Evolutionary conservation across 805 yeast genomes (phyloP).

Genomic region (Candida lessepsii): DNA sequence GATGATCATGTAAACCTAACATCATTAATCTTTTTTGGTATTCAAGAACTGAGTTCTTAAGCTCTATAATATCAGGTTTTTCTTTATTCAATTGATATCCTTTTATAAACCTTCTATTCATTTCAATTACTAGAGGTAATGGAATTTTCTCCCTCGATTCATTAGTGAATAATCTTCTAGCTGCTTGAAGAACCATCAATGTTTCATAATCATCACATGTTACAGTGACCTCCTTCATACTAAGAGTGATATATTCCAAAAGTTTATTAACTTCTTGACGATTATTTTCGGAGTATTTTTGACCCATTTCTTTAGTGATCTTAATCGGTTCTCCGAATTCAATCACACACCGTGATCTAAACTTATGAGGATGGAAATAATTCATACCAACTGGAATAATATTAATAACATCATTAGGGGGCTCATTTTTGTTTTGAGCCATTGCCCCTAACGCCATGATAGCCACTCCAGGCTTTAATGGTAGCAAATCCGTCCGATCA

Average conservation of each 20-base stretch:
- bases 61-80: constrained; percentile 31
- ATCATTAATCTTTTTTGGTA: constrained; percentile 32
- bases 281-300: constrained; percentile 25
- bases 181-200: constrained; percentile 43
- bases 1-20: constrained; percentile 41
- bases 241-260: constrained; percentile 29
- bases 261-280: constrained; percentile 27
- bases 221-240: constrained; percentile 39
- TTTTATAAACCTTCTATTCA: constrained; percentile 37
- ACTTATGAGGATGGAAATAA: constrained; percentile 42
- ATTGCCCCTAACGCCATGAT: constrained; percentile 45
- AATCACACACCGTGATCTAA: constrained; percentile 40
- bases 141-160: constrained; percentile 35
- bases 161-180: constrained; percentile 39
- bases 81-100: constrained; percentile 36
- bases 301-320: constrained; percentile 29
- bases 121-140: constrained; percentile 40
- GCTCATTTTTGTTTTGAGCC: constrained; percentile 22
- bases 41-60: constrained; percentile 29
- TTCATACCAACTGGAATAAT: constrained; percentile 43
- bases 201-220: constrained; percentile 44
- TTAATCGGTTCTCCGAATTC: constrained; percentile 44
- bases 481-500: constrained; percentile 41
- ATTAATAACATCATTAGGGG: constrained; percentile 25
- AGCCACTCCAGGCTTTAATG: constrained; percentile 46